phyloP scores from a whole-genome alignment of 805 yeast genomes.

The Lipomyces anomalus region DNA sequence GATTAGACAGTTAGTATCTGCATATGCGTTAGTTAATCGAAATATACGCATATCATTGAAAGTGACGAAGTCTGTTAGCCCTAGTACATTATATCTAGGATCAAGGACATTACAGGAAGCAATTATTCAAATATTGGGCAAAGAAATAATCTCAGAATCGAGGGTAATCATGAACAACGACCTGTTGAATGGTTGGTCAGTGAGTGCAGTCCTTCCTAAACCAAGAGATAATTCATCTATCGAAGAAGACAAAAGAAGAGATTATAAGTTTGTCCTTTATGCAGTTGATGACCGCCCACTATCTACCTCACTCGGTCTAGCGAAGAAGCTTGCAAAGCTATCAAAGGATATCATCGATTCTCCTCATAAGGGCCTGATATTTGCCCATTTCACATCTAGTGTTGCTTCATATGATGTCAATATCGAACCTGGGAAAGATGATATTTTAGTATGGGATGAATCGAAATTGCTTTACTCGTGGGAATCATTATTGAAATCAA shows the following conservation, averaged over 20 bases:
- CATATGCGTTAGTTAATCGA: slow-evolving; percentile 11
- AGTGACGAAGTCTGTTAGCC: slow-evolving; percentile 3
- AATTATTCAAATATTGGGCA: slow-evolving; percentile 8
- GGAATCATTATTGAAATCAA: slow-evolving; percentile 3
- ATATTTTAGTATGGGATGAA: slow-evolving; percentile 67
- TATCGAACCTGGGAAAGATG: slow-evolving; percentile 80
- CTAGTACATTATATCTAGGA: slow-evolving; percentile 8
- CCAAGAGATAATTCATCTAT: neutral
- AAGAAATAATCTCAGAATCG: slow-evolving; percentile 4
- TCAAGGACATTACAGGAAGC: slow-evolving; percentile 10
- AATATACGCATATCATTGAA: slow-evolving; percentile 9
- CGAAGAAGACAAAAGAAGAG: slow-evolving; percentile 1
- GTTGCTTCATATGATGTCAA: slow-evolving; percentile 58
- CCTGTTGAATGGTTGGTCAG: slow-evolving; percentile 1
- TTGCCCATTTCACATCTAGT: slow-evolving; percentile 54
- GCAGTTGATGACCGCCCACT: slow-evolving; percentile 72
- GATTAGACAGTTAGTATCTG: slow-evolving; percentile 55
- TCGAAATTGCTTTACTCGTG: slow-evolving; percentile 59
- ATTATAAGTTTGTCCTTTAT: slow-evolving; percentile 32
- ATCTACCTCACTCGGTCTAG: slow-evolving; percentile 56
- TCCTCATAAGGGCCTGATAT: slow-evolving; percentile 64
- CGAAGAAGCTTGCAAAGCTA: slow-evolving; percentile 41
- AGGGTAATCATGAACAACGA: slow-evolving; percentile 1
- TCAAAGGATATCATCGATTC: slow-evolving; percentile 45
- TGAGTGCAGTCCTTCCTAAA: slow-evolving; percentile 17